A percentile compares a stretch with the other conserved stretches of the same genome.
Conservation (phyloP, 805 yeast genomes). For the Ascoidea asiatica region DNA sequence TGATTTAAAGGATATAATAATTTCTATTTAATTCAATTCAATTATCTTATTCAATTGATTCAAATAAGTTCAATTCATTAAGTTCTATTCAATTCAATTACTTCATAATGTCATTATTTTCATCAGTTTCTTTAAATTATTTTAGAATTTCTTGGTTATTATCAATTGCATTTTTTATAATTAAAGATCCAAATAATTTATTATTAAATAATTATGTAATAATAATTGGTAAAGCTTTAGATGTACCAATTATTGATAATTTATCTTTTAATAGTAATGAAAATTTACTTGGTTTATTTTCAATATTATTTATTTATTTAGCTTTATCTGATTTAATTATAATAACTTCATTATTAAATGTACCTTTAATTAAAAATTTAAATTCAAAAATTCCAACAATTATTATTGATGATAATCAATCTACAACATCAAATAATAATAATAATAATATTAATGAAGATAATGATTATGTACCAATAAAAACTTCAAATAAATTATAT, state of each 20-base stretch:
- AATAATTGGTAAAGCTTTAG: constrained; percentile 7
- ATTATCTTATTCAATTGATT: too few species aligned
- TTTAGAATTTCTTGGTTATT: constrained; percentile 8
- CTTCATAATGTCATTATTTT: neutral
- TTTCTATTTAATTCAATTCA: too few species aligned
- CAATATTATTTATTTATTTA: constrained; percentile 4
- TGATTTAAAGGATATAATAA: too few species aligned
- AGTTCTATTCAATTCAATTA: neutral
- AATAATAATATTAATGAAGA: constrained; percentile 7
- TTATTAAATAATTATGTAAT: constrained; percentile 7
- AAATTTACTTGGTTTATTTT: constrained; percentile 8
- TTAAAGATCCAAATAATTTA: constrained; percentile 8
- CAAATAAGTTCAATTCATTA: too few species aligned
- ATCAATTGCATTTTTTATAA: constrained; percentile 7
- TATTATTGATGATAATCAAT: neutral
- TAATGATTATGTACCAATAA: constrained; percentile 6
- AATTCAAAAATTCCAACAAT: constrained; percentile 1
- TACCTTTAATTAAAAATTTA: constrained; percentile 6
- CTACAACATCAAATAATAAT: constrained; percentile 4
- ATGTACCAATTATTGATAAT: constrained; percentile 8
- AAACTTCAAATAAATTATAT: constrained; percentile 10
- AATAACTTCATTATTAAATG: constrained; percentile 6
- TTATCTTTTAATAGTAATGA: constrained; percentile 4
- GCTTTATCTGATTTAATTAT: constrained; percentile 10
- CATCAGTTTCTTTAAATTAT: constrained; percentile 7